Conservation (phyloP, 306 rosid genomes). For the Cicer yamashitae region DNA sequence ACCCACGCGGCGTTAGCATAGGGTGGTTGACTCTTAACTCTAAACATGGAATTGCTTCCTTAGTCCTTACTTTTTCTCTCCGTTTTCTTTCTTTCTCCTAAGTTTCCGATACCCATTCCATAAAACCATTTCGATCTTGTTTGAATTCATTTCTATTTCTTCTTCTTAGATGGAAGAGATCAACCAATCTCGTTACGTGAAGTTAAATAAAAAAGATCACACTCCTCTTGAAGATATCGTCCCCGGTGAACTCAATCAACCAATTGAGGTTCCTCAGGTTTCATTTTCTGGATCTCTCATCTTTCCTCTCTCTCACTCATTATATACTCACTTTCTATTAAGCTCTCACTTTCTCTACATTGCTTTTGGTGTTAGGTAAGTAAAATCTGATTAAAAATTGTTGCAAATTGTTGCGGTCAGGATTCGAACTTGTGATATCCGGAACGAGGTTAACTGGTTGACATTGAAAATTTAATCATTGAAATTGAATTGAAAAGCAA, state of each 20-base stretch:
- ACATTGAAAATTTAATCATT: too few relatives aligned
- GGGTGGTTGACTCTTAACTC: too few relatives aligned
- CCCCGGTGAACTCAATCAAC: slow-evolving; percentile 98
- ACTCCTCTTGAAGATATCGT: slow-evolving; percentile 72
- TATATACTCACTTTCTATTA: neutral
- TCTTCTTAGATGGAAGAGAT: slow-evolving; percentile 69
- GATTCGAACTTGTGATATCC: too few relatives aligned
- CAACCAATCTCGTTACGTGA: slow-evolving; percentile 81
- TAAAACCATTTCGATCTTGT: neutral
- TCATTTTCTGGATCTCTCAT: neutral
- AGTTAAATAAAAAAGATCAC: slow-evolving; percentile 85
- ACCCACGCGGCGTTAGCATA: too few relatives aligned
- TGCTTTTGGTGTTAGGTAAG: neutral
- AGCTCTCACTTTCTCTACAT: neutral
- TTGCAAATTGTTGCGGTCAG: too few relatives aligned
- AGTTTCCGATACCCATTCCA: too few relatives aligned
- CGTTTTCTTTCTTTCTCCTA: too few relatives aligned
- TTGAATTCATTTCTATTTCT: neutral
- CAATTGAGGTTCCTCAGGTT: slow-evolving; percentile 93
- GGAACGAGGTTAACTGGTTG: too few relatives aligned
- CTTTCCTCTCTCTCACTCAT: neutral
- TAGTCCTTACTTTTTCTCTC: too few relatives aligned
- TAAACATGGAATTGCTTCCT: too few relatives aligned
- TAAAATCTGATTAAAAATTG: too few relatives aligned
- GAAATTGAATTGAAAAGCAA: too few relatives aligned